Conservation (phyloP, 176 grass and related monocot genomes). For the Poa annua region DNA sequence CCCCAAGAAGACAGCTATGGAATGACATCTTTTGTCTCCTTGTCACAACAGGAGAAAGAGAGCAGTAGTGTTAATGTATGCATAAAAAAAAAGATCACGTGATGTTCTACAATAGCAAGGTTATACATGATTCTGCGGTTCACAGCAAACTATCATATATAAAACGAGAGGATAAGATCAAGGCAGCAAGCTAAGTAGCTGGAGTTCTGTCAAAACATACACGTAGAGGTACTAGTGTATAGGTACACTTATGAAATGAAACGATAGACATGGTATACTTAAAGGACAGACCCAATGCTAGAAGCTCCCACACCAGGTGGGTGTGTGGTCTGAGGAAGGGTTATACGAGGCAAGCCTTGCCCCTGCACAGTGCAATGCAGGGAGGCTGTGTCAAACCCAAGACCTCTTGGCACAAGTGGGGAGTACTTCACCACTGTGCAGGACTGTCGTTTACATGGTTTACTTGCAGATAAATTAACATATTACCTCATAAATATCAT, state of each 20-base stretch:
- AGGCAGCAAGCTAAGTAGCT: neutral
- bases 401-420: too few relatives aligned
- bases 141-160: neutral
- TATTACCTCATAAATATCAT: conserved; percentile 96
- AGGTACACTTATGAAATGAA: neutral
- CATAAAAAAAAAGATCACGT: neutral
- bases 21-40: neutral
- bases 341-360: too few relatives aligned
- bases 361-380: too few relatives aligned
- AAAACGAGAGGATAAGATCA: neutral
- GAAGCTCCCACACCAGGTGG: too few relatives aligned
- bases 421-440: too few relatives aligned
- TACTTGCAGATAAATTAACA: neutral
- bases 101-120: neutral
- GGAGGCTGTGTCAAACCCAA: too few relatives aligned
- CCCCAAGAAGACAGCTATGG: neutral
- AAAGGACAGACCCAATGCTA: neutral
- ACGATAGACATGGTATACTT: neutral
- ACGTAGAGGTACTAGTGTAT: neutral
- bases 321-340: too few relatives aligned
- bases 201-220: neutral
- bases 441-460: too few relatives aligned
- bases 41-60: neutral
- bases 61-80: neutral
- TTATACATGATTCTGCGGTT: neutral